Evolutionary conservation across 139 green algal species (phyloP).

Genomic region (Spirogloea muscicola): DNA sequence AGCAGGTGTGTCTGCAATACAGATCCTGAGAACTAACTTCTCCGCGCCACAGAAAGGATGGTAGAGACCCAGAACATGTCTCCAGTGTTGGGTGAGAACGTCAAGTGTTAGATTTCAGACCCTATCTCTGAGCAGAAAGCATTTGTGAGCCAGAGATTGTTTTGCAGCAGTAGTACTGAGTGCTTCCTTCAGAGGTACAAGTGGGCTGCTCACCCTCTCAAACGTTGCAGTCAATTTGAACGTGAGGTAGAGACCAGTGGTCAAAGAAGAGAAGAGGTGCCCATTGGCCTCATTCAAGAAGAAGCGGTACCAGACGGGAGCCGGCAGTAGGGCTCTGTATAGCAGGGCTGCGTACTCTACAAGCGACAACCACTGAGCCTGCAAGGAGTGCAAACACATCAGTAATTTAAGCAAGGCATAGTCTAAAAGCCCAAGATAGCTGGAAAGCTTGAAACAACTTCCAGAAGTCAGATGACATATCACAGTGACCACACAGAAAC

Average conservation of each 20-base stretch:
- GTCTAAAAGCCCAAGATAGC: not conserved
- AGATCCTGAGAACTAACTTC: too few species aligned
- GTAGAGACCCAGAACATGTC: too few species aligned
- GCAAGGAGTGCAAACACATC: slow-evolving; percentile 22
- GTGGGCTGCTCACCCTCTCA: slow-evolving; percentile 35
- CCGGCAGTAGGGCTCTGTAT: slow-evolving; percentile 58
- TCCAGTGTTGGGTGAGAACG: too few species aligned
- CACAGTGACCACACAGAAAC: too few species aligned
- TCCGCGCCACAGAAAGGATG: too few species aligned
- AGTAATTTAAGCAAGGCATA: too few species aligned
- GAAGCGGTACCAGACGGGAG: slow-evolving; percentile 57
- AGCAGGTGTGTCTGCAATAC: too few species aligned
- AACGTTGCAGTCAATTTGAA: slow-evolving; percentile 54
- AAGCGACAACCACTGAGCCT: slow-evolving; percentile 50
- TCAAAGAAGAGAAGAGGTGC: slow-evolving; percentile 36
- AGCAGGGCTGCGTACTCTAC: slow-evolving; percentile 53
- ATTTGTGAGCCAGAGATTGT: too few species aligned
- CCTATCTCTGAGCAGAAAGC: too few species aligned
- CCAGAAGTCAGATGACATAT: not conserved
- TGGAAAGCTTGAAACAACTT: not conserved
- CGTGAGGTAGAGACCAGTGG: slow-evolving; percentile 58
- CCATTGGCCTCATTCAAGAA: slow-evolving; percentile 27
- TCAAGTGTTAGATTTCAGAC: too few species aligned
- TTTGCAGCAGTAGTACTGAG: too few species aligned
- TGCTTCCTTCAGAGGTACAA: too few species aligned